Base-by-base conservation (phyloP, 1,139 yeast species). In the Hyphopichia khmerensis region DNA sequence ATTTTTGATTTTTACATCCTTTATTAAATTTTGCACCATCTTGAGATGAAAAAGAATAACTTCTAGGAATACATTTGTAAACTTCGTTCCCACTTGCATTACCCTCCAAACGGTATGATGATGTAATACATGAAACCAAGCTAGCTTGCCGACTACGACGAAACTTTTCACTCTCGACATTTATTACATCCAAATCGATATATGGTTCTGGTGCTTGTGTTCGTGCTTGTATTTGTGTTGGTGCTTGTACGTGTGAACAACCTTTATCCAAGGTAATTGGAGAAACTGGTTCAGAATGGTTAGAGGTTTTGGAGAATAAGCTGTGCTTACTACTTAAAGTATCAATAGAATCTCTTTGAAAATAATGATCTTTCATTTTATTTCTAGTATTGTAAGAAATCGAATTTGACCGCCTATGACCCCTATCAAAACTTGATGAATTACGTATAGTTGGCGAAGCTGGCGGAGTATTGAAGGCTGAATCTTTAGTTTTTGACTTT, bases 141-240 rank as follows among this genome's bases (percentile, higher is more conserved):
- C 21, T 17, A 11, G 34, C 34, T 13, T 32, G 34, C 5, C 27
- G 36, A 13, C 27, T 18, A 8, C 27, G 39, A n/a, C 24, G 13
- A 30, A 16, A 27, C 10, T 29, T 27, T 37, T 51, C 48, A 34
- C 47, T 43, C 7, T 44, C 46, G 33, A 46, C 50, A 3, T 53
- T 53, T 6, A 57, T 43, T 18, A 46, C 49, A 43, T 56, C 56
- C 48, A 57, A 54, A 37, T 57, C 61, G 14, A 57, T 57, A 19
- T 33, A 39, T 21, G 39, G 37, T 35, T 24, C 35, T 23, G 30
- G 55, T 21, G 19, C 24, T 2, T 19, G 16, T 8, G 16, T 17
- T 5, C 24, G n/a, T n/a, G n/a, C n/a, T n/a, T n/a, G n/a, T n/a
- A n/a, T n/a, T n/a, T n/a, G n/a, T n/a, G n/a, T n/a, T n/a, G n/a